Evolutionary conservation across 176 grass and related monocot genomes (phyloP).

Genomic region (Thalia dealbata): DNA sequence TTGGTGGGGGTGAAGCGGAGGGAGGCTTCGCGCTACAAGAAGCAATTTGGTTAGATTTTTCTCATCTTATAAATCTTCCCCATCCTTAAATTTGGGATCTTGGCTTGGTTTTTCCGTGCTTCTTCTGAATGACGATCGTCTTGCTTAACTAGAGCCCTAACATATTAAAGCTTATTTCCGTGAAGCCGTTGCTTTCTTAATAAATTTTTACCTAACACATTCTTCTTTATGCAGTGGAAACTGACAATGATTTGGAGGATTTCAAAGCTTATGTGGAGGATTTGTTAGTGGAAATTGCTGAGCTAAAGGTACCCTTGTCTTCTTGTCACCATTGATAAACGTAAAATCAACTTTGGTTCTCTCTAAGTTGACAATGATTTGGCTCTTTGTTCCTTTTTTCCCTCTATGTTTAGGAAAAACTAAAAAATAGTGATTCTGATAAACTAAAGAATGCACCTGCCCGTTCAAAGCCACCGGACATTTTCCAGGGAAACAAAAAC

Average conservation of each 20-base stretch:
- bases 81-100: slow-evolving; percentile 6
- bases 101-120: slow-evolving; percentile 6
- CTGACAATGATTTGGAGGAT: slow-evolving; percentile 31
- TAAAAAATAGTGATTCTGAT: slow-evolving; percentile 16
- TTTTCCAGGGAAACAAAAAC: slow-evolving; percentile 5
- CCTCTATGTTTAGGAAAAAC: slow-evolving; percentile 24
- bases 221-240: slow-evolving; percentile 22
- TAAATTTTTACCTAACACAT: not conserved
- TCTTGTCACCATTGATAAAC: not conserved
- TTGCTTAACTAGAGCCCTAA: too few relatives aligned
- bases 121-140: not conserved
- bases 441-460: not conserved
- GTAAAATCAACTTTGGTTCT: not conserved
- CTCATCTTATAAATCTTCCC: not conserved
- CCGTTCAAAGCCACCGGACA: not conserved
- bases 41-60: slow-evolving; percentile 19
- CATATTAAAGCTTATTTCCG: not conserved
- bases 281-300: slow-evolving; percentile 33
- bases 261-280: slow-evolving; percentile 17
- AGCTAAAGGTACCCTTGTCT: slow-evolving; percentile 30
- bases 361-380: not conserved
- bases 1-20: slow-evolving; percentile 24
- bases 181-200: not conserved
- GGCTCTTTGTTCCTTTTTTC: not conserved
- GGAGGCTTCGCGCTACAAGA: slow-evolving; percentile 27